Evolutionary conservation across 2,329 filamentous ascomycete species (phyloP), one percentile per base, ranked within the genome.

Genomic region (Phyllosticta citrichinensis): DNA sequence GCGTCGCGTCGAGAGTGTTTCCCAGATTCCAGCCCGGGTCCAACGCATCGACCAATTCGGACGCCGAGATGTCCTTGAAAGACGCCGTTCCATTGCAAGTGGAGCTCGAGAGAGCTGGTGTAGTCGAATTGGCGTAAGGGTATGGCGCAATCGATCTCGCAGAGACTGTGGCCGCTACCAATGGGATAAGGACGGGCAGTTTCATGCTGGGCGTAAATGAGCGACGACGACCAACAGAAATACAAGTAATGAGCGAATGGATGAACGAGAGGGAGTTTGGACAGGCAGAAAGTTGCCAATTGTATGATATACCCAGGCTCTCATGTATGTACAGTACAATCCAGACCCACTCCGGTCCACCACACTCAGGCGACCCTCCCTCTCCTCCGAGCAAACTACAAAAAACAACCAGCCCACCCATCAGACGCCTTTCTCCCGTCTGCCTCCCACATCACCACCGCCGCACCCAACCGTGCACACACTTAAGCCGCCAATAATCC

Each of bases 1-100:
- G 78, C 8, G 77, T 70, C 1, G 81, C 81, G 66, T 85, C 83
- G 30, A 85, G 75, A 0, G 81, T 83, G 61, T 85, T 85, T 10
- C 83, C 83, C 9, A 84, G 65, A 64, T 85, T 85, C 83, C 83
- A 85, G 8, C 83, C 82, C 0, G 81, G 73, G 56, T 80, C 80
- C 51, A 83, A 73, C 9, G 73, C 76, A 5, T 74, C 73, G 55
- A 83, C 72, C 57, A 74, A 83, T 2, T 77, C 70, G 0, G 73
- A 68, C 0, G 80, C 81, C 0, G 79, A 75, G 55, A 82, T 74
- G 3, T 74, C 67, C 2, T 68, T 69, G 66, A 81, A 82, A 14
- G 51, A 52, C 19, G 19, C 51, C 17, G 53, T 61, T 19, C 53
- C 58, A 9, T 56, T 61, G 54, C 53, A 56, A 12, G 22, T 56